Evolutionary conservation across 2,329 filamentous ascomycete species (phyloP), one percentile per base, ranked within the genome.

Genomic region (Alternaria tenuissima): DNA sequence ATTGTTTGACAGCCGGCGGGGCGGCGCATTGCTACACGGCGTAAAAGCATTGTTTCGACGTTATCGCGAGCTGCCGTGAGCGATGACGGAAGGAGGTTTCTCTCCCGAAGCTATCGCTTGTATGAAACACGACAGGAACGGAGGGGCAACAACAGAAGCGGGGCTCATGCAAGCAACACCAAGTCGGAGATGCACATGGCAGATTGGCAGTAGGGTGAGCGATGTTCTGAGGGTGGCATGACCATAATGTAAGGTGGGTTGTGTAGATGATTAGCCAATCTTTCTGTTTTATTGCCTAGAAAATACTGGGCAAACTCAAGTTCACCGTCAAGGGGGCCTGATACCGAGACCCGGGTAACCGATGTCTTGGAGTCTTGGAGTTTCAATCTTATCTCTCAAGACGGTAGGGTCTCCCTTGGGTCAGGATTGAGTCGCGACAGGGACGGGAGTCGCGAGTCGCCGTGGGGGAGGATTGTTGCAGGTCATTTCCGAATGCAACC

Each of bases 1-100:
- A 58, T 58, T 54, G 55, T 58, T 58, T 58, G 49, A 58, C 55
- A 58, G 49, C 49, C 22, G 42, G 49, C 52, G 49, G 55, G 55
- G 55, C 55, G 30, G 44, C 43, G 41, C 49, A 57, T 34, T 22
- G 46, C 46, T 36, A 22, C 32, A 32, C 28, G 46, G 46, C 46
- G 49, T 49, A 47, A 54, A 38, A 54, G 52, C 41, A 41, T n/a
- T 41, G 55, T 54, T 48, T 47, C 55, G 52, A 58, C 55, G 55
- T 58, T 54, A 58, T 58, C 42, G 41, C 44, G 55, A 58, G 20
- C 24, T 32, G 12, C 20, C 49, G 18, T 38, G 49, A 58, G 55
- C 42, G 49, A 58, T 46, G 55, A 28, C 55, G 51, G 22, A 47
- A 39, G 30, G 32, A 53, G 55, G 30, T 7, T 30, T 28, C 30